A percentile compares a stretch with the other conserved stretches of the same genome.
These are phyloP conservation scores for Candida pseudoviswanathii DNA, from an alignment of 1,139 yeast genomes.

Conservation along the genomic window DNA sequence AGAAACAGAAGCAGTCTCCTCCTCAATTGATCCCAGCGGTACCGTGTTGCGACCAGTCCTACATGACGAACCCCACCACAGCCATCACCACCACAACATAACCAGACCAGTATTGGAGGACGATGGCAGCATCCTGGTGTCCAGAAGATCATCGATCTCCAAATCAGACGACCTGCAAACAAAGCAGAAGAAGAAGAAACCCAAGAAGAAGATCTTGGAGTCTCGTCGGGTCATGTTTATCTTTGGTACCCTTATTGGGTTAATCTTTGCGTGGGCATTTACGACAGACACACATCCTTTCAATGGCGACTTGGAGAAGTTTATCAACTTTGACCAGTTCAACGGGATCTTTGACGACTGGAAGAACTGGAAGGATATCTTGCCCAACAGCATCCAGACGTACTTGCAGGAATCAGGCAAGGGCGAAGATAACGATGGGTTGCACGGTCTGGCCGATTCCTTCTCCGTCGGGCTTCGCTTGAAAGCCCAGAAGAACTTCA, in stretches of 20 bases:
- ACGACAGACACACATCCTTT: slow-evolving; percentile 50
- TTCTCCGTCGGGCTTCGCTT: slow-evolving; percentile 85
- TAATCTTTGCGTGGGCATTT: slow-evolving; percentile 63
- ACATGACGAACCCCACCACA: slow-evolving; percentile 8
- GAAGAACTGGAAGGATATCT: slow-evolving; percentile 60
- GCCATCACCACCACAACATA: slow-evolving; percentile 7
- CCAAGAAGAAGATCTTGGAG: slow-evolving; percentile 31
- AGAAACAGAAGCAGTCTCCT: background rate
- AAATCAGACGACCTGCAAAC: too few species aligned
- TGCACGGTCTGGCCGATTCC: slow-evolving; percentile 68
- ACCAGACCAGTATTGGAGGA: slow-evolving; percentile 1
- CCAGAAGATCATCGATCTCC: background rate
- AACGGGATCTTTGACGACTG: slow-evolving; percentile 47
- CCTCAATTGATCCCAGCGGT: background rate
- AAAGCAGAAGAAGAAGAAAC: background rate
- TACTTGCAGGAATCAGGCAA: slow-evolving; percentile 54
- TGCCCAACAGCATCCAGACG: slow-evolving; percentile 67
- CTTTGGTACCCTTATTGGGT: slow-evolving; percentile 70
- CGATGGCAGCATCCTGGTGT: background rate
- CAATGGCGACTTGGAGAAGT: slow-evolving; percentile 50
- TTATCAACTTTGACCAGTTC: slow-evolving; percentile 58
- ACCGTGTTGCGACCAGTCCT: slow-evolving; percentile 1
- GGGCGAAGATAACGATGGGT: slow-evolving; percentile 34
- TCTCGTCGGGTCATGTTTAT: slow-evolving; percentile 52
- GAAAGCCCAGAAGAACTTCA: slow-evolving; percentile 49